Base-by-base conservation (phyloP, 208 protist genomes). In the Leishmania tropica region DNA sequence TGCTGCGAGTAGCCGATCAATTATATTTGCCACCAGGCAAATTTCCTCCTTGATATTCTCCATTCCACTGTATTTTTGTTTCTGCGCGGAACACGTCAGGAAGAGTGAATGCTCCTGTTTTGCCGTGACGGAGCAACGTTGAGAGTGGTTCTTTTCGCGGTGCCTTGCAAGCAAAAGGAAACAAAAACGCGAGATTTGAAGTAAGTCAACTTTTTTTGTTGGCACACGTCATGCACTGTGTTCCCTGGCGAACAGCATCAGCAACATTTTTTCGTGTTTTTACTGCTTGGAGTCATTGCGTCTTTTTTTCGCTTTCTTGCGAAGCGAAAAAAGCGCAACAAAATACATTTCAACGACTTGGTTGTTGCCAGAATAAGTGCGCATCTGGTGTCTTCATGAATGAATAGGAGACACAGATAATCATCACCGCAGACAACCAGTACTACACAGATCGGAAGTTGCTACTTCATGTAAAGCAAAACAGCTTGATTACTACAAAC, bases 11-110 rank as follows among this genome's bases (percentile, higher is more conserved):
- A 96, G 80, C 53, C 81, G 87, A 67, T 94, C 86, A 71, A 96
- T 83, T 71, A 96, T 90, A 76, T 80, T 91, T 31, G 86, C 85
- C 58, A 96, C 79, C n/a, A 96, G 80, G 68, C 76, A 56, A 65
- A 95, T 71, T 67, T 95, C 92, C 48, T 90, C 87, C 10, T 19
- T 51, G 1, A 78, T 47, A 1, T 81, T 85, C 80, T 90, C 62
- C 78, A 85, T 81, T 37, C 40, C 24, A 72, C 40, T n/a, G 19
- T 67, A 31, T 6, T 37, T 28, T 40, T 45, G 31, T 37, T 31
- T 68, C 37, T 40, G 35, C 0, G 10, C 11, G 28, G 70, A 21
- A 28, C 4, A 54, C 6, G 24, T 74, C 3, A 53, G 42, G 21
- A 48, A 74, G 45, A 53, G 19, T 35, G 31, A 51, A 53, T 5